Percentiles rank a stretch among this genome's conserved stretches.
Conservation (phyloP, 2,329 filamentous ascomycete genomes). For the Leptographium radiaticola region DNA sequence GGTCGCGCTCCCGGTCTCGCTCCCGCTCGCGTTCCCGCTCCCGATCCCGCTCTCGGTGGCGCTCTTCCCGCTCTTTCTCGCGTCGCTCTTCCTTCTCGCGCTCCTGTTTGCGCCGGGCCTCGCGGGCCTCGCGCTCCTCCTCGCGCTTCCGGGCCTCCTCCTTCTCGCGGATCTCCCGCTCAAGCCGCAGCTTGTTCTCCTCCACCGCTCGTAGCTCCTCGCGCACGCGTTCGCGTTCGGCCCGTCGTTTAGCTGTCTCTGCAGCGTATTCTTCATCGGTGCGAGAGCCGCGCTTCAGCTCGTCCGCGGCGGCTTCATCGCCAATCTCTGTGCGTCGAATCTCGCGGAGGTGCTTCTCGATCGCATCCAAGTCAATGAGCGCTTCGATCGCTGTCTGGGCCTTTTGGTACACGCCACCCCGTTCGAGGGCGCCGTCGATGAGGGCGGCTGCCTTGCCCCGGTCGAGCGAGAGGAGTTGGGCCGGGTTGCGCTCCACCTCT, state of each 20-base stretch:
- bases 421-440: conserved; percentile 65
- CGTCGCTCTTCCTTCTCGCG: conserved; percentile 23
- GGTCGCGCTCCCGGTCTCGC: conserved; percentile 20
- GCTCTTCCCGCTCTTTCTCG: conserved; percentile 28
- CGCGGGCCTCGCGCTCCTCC: conserved; percentile 19
- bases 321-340: conserved; percentile 57
- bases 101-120: conserved; percentile 21
- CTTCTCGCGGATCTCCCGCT: conserved; percentile 40
- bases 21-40: conserved; percentile 30
- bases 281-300: conserved; percentile 52
- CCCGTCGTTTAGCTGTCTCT: conserved; percentile 47
- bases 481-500: conserved; percentile 64
- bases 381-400: conserved; percentile 54
- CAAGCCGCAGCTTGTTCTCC: conserved; percentile 47
- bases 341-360: conserved; percentile 57
- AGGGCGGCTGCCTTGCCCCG: conserved; percentile 61
- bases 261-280: conserved; percentile 61
- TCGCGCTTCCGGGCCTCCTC: conserved; percentile 22
- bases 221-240: conserved; percentile 47
- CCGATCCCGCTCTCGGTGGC: conserved; percentile 20
- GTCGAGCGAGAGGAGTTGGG: conserved; percentile 58
- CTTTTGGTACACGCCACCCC: conserved; percentile 61
- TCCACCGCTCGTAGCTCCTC: conserved; percentile 47
- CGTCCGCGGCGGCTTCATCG: conserved; percentile 51
- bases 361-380: conserved; percentile 54